Percentiles rank a stretch among this genome's conserved stretches.
Conservation (phyloP, 2,329 filamentous ascomycete genomes). For the Gremmenia infestans region DNA sequence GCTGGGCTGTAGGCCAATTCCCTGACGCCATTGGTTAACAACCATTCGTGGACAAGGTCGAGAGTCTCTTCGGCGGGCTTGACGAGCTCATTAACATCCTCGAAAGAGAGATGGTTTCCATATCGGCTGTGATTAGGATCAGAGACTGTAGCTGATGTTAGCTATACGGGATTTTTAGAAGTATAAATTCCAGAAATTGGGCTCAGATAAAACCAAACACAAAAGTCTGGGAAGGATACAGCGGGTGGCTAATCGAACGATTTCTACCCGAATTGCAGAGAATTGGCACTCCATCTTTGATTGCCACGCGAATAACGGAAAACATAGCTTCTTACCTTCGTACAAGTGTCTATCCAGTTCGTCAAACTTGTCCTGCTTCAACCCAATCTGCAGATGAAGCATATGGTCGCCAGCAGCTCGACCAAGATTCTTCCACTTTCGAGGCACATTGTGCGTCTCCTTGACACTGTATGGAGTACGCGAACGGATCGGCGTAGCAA, state of each 20-base stretch:
- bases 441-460: conserved; percentile 49
- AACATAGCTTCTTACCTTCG: conserved; percentile 35
- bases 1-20: conserved; percentile 43
- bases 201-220: no score
- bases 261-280: no score
- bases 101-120: conserved; percentile 46
- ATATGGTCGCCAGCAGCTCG: conserved; percentile 42
- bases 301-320: not conserved
- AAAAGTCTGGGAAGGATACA: no score
- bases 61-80: conserved; percentile 47
- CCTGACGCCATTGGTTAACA: conserved; percentile 47
- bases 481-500: conserved; percentile 29
- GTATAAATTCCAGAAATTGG: no score
- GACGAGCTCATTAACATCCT: conserved; percentile 49
- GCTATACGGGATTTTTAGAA: not conserved
- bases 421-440: conserved; percentile 43
- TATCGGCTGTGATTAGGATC: conserved; percentile 49
- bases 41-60: conserved; percentile 50
- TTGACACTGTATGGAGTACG: conserved; percentile 47
- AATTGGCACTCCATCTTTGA: not conserved
- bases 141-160: conserved; percentile 36
- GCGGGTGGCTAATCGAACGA: no score
- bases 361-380: conserved; percentile 51
- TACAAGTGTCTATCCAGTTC: conserved; percentile 50
- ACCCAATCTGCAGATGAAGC: conserved; percentile 50